Base-by-base conservation (phyloP, 2,329 filamentous ascomycete species). In the Emergomyces pasteurianus region DNA sequence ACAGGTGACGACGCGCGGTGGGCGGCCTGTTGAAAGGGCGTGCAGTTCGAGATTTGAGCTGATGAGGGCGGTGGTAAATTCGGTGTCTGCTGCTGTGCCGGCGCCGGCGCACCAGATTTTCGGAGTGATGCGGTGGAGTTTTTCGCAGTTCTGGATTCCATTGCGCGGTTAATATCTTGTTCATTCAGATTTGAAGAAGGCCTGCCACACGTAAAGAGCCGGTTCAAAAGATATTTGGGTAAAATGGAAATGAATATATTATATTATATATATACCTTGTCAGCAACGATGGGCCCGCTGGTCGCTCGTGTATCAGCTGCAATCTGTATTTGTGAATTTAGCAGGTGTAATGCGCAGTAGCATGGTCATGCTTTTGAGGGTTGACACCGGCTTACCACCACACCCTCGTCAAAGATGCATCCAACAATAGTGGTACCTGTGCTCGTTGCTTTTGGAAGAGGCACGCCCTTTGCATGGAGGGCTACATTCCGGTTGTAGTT, bases 401-500 rank as follows among this genome's bases (percentile, higher is more conserved):
- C 94, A 67, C 95, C 94, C 66, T 92, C 92, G 78, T 97, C 89
- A 72, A 86, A 99, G 77, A 97, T 88, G 73, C 92, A 97, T 70
- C 94, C 94, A 58, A 99, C 94, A 78, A 99, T 99, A 66, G 94
- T 99, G 63, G 94, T 99, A 80, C 94, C 94, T 63, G 94, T 99
- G 79, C 92, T 96, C 63, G 94, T 99, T 65, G 94, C 94, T 80
- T 96, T 97, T 70, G 95, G 94, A 63, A 97, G 82, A 64, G 94
- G 94, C 58, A 97, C 88, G 69, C 95, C 95, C 77, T 88, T 86
- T 70, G 92, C 90, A 76, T 97, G 92, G 68, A 99, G 86, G 66
- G 92, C 92, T 75, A 88, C 86, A 85, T 99, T 99, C 81, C 94
- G 90, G 84, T 96, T 96, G 85, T 97, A 94, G 83, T 99, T 99